phyloP scores from a whole-genome alignment of 2,329 filamentous ascomycete genomes.

The Colletotrichum graminicola region DNA sequence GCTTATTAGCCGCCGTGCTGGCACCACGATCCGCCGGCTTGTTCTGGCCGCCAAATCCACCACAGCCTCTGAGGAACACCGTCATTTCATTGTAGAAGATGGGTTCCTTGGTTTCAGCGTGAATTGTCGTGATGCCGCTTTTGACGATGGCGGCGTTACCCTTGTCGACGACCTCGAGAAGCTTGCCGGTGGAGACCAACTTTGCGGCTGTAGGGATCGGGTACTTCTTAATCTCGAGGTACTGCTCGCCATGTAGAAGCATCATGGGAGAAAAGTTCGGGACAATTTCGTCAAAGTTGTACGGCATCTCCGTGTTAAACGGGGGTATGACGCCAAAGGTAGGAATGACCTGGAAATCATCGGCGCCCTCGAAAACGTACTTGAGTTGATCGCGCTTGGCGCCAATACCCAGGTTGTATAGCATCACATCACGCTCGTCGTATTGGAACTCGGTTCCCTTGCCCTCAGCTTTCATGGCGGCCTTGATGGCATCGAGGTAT shows the following conservation, averaged over 20 bases:
- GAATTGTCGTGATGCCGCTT: slow-evolving; percentile 82
- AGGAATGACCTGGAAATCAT: slow-evolving; percentile 93
- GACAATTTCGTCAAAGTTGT: slow-evolving; percentile 83
- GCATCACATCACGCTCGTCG: slow-evolving; percentile 87
- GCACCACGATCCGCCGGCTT: slow-evolving; percentile 84
- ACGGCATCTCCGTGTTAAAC: slow-evolving; percentile 86
- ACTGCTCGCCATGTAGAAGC: slow-evolving; percentile 98
- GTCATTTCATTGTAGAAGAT: slow-evolving; percentile 97
- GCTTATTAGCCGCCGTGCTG: slow-evolving; percentile 82
- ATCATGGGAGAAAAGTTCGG: slow-evolving; percentile 99
- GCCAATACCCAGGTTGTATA: slow-evolving; percentile 96
- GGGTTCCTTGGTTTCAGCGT: slow-evolving; percentile 87
- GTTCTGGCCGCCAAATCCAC: slow-evolving; percentile 87
- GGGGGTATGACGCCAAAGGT: slow-evolving; percentile 98
- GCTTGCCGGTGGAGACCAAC: slow-evolving; percentile 79
- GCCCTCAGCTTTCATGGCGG: slow-evolving; percentile 78
- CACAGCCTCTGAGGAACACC: slow-evolving; percentile 91
- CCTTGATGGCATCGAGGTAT: slow-evolving; percentile 80
- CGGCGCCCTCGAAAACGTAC: slow-evolving; percentile 89
- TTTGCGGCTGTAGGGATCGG: slow-evolving; percentile 88
- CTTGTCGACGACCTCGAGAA: slow-evolving; percentile 97
- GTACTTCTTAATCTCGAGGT: slow-evolving; percentile 92
- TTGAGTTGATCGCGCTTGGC: slow-evolving; percentile 90
- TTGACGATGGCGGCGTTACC: slow-evolving; percentile 88
- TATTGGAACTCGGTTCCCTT: slow-evolving; percentile 83